A percentile compares a stretch with the other conserved stretches of the same genome.
These are phyloP conservation scores for Plasmodium berghei DNA, from an alignment of 169 alveolate species.

Conservation along the genomic window DNA sequence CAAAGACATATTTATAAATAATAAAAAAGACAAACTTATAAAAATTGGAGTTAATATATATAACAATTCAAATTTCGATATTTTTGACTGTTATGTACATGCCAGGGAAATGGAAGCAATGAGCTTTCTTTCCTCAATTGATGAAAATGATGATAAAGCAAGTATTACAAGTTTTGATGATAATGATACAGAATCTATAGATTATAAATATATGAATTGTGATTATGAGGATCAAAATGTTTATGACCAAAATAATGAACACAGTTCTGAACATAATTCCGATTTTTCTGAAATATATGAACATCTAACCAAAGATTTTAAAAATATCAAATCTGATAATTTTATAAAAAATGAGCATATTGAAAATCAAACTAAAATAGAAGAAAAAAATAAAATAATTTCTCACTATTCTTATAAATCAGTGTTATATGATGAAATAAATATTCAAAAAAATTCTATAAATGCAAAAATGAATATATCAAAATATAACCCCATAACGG, in stretches of 20 bases:
- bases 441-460: conserved; percentile 17
- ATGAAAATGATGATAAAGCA: background rate
- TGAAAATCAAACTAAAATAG: background rate
- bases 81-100: conserved; percentile 46
- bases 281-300: too few relatives aligned
- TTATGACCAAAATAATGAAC: too few relatives aligned
- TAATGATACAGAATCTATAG: background rate
- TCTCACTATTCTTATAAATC: conserved; percentile 15
- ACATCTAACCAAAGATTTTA: too few relatives aligned
- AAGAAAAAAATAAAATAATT: conserved; percentile 7
- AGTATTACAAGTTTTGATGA: background rate
- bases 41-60: conserved; percentile 40
- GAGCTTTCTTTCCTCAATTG: background rate
- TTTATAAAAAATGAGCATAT: background rate
- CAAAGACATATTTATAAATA: conserved; percentile 43
- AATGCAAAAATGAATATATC: conserved; percentile 8
- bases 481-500: conserved; percentile 25
- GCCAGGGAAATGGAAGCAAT: conserved; percentile 38
- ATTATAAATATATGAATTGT: background rate
- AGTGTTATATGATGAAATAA: conserved; percentile 26
- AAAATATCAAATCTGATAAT: background rate
- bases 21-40: conserved; percentile 26
- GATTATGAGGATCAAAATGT: background rate
- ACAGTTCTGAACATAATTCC: too few relatives aligned
- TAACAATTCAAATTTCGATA: conserved; percentile 38